Evolutionary conservation across 768 basidiomycete species (phyloP).

Genomic region (Chalciporus pseudorubinellus): DNA sequence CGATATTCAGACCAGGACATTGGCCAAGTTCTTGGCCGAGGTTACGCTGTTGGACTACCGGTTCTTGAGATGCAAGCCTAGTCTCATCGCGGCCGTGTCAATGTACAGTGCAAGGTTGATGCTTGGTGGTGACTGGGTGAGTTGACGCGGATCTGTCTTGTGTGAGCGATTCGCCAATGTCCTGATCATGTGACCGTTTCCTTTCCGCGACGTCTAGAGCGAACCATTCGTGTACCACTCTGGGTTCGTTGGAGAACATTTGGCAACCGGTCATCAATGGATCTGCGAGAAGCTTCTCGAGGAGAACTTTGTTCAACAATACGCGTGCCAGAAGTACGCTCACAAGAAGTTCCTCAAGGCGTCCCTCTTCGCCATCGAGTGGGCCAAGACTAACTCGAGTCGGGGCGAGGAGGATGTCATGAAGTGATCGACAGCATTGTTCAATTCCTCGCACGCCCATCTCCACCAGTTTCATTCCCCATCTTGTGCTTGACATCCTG

Average conservation of each 20-base stretch:
- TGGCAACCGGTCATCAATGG: conserved; percentile 75
- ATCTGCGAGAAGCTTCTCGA: conserved; percentile 83
- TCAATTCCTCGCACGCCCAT: conserved; percentile 23
- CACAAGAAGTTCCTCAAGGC: conserved; percentile 98
- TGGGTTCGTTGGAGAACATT: conserved; percentile 84
- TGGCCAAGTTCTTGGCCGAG: conserved; percentile 97
- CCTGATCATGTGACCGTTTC: conserved; percentile 35
- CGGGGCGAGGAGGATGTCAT: conserved; percentile 32
- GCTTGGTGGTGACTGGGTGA: conserved; percentile 95
- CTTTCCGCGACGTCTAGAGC: conserved; percentile 52
- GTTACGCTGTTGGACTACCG: conserved; percentile 90
- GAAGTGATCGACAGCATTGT: conserved; percentile 24
- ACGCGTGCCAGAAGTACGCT: conserved; percentile 95
- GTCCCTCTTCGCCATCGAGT: conserved; percentile 71
- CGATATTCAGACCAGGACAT: conserved; percentile 93
- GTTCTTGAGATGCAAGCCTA: conserved; percentile 92
- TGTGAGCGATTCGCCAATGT: neutral
- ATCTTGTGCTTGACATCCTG: conserved; percentile 37
- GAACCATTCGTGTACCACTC: conserved; percentile 92
- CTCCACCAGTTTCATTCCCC: conserved; percentile 21
- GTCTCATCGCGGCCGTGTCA: conserved; percentile 89
- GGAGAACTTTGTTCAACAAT: conserved; percentile 74
- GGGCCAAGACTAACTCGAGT: conserved; percentile 55
- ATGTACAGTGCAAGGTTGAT: conserved; percentile 96
- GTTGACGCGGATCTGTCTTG: conserved; percentile 35